Evolutionary conservation across 2,329 filamentous ascomycete species (phyloP).

Genomic region (Xylariaceae sp.): DNA sequence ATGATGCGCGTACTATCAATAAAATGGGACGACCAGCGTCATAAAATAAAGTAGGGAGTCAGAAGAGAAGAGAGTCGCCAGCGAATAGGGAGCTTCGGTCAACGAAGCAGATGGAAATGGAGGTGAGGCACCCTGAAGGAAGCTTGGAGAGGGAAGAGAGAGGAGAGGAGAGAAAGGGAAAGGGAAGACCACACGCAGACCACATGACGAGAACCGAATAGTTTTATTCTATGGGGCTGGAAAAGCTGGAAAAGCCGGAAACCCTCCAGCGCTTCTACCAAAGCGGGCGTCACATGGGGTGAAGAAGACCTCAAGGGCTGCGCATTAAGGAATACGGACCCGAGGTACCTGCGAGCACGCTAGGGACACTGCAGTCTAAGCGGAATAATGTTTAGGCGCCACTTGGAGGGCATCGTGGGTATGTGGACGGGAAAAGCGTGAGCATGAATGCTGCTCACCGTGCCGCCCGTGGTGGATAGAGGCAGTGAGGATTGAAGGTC

Average conservation of each 20-base stretch:
- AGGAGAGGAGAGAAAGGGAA: conserved; percentile 23
- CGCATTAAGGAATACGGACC: too few species aligned
- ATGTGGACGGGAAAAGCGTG: conserved; percentile 22
- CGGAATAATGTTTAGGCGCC: conserved; percentile 22
- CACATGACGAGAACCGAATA: conserved; percentile 24
- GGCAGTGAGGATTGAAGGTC: conserved; percentile 11
- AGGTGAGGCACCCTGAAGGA: conserved; percentile 30
- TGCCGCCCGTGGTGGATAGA: conserved; percentile 20
- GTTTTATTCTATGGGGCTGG: conserved; percentile 29
- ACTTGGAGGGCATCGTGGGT: conserved; percentile 27
- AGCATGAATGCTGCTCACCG: not conserved
- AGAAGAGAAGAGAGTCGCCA: conserved; percentile 26
- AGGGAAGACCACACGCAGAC: not conserved
- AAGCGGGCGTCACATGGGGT: conserved; percentile 20
- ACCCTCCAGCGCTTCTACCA: conserved; percentile 26
- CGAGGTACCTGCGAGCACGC: conserved; percentile 1
- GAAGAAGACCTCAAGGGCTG: not conserved
- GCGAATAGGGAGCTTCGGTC: conserved; percentile 44
- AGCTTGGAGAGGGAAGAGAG: conserved; percentile 24
- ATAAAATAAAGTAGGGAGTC: conserved; percentile 27
- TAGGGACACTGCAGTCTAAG: conserved; percentile 26
- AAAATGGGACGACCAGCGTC: conserved; percentile 33
- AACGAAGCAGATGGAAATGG: conserved; percentile 38
- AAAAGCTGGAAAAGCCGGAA: conserved; percentile 27
- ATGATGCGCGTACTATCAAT: conserved; percentile 17